phyloP scores from a whole-genome alignment of 2,329 filamentous ascomycete genomes.

The Blastomyces parvus region DNA sequence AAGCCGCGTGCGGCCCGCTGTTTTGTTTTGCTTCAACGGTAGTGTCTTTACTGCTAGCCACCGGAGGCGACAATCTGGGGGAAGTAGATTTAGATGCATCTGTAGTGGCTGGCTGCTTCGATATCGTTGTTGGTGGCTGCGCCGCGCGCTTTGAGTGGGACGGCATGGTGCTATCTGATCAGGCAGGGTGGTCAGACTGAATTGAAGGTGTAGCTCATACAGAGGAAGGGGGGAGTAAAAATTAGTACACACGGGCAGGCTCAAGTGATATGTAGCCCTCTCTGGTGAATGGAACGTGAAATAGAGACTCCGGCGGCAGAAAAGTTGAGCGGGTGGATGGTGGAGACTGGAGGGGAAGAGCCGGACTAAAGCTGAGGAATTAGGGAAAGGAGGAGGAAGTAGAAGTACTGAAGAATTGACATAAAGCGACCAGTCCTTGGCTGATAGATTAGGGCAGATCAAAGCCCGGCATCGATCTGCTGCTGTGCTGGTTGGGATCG shows the following conservation, averaged over 20 bases:
- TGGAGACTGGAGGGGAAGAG: conserved; percentile 13
- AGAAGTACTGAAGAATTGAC: conserved; percentile 2
- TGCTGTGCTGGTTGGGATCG: conserved; percentile 1
- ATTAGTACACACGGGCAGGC: background rate
- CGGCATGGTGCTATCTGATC: conserved; percentile 13
- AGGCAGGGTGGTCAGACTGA: background rate
- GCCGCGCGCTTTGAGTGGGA: conserved; percentile 18
- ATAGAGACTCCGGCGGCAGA: conserved; percentile 4
- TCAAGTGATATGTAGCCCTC: background rate
- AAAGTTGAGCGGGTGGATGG: background rate
- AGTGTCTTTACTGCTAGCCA: conserved; percentile 6
- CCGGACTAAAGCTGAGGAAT: conserved; percentile 16
- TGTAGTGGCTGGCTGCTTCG: conserved; percentile 9
- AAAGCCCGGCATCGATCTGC: conserved; percentile 3
- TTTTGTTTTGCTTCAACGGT: background rate
- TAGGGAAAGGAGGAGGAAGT: conserved; percentile 19
- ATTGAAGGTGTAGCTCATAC: background rate
- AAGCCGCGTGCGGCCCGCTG: conserved; percentile 23
- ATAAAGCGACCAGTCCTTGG: background rate
- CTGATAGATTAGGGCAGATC: background rate
- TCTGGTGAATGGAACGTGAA: background rate
- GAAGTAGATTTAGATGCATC: conserved; percentile 11
- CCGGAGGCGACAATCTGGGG: conserved; percentile 8
- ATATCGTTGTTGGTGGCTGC: conserved; percentile 11
- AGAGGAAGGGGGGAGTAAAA: background rate